Conservation (phyloP, 2,329 filamentous ascomycete genomes). For the Fusarium succisae region DNA sequence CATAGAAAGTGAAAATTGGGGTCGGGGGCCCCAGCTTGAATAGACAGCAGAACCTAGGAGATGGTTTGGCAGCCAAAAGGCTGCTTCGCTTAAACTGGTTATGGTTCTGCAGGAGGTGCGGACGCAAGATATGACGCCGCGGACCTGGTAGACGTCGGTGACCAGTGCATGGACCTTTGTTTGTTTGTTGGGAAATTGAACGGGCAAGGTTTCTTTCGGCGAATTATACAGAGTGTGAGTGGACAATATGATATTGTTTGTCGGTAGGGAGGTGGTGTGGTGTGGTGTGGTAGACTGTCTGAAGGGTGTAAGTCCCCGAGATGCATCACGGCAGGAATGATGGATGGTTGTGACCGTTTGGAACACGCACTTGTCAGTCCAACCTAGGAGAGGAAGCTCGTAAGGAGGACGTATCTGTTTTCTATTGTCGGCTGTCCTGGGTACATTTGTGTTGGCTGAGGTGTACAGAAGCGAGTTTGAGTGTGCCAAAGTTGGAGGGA, state of each 20-base stretch:
- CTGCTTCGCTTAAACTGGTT: slow-evolving; percentile 6
- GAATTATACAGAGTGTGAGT: not conserved
- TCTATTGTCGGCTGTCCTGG: slow-evolving; percentile 16
- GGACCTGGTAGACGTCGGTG: slow-evolving; percentile 5
- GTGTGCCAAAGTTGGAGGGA: not conserved
- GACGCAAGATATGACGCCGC: slow-evolving; percentile 22
- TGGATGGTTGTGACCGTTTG: slow-evolving; percentile 10
- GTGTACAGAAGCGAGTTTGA: not conserved
- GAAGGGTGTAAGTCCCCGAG: not conserved
- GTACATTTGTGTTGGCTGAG: slow-evolving; percentile 14
- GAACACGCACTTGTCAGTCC: not conserved
- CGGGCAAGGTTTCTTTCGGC: not conserved
- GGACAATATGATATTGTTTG: slow-evolving; percentile 7
- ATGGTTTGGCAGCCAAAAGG: slow-evolving; percentile 28
- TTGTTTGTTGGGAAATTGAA: not conserved
- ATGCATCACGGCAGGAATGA: not conserved
- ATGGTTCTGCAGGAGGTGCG: slow-evolving; percentile 9
- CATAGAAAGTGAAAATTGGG: not conserved
- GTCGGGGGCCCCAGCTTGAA: slow-evolving; percentile 15
- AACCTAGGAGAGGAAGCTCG: not conserved
- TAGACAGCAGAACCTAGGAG: slow-evolving; percentile 16
- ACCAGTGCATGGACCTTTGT: slow-evolving; percentile 7
- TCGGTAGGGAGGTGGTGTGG: slow-evolving; percentile 9
- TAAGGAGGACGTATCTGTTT: not conserved
- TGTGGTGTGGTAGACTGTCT: not conserved